Evolutionary conservation across 257 asterid species (phyloP), one percentile per base, ranked within the genome.

Genomic region (Penstemon davidsonii): DNA sequence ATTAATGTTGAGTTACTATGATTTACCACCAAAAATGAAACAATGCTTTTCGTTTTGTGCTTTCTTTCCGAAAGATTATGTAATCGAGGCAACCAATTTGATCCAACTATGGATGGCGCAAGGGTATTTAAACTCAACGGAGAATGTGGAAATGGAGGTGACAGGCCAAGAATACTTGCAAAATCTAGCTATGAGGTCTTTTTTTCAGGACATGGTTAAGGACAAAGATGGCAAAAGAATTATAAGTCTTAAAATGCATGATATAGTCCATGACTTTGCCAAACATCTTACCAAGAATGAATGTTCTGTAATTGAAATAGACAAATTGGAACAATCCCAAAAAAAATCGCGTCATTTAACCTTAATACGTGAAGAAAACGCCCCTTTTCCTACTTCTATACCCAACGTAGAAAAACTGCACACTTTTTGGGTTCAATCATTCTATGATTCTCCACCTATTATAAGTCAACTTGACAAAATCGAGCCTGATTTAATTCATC

Each of bases 381-480:
- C 67, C 18, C 66, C 36, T 2, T 84, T 88, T 18, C 96, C 96
- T 4, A 61, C 46, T 6, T 74, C 67, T 10, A 40, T 86, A 45
- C 68, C 67, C 0, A 73, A 83, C 37, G 73, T 61, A 42, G 85
- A 76, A 57, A 86, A 80, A 52, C 52, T 83, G 39, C 84, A 78
- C 69, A 67, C 85, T 4, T 79, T 86, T 64, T 88, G 91, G 96
- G 84, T 88, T 57, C 94, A 88, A 15, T 84, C 91, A 42, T 88
- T 83, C 76, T 72, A 75, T 41, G 94, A 86, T 15, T 81, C 80
- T 6, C 94, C 94, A 1, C 81, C 84, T 38, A 82, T 88, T 40
- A 59, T 83, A 42, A 76, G 72, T 62, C 77, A 86, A 50, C 62
- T 78, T 7, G 94, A 86, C 62, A 63, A 4, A 15, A 46, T 88